These are phyloP conservation scores for Heterobasidion irregulare DNA, from an alignment of 1,284 basidiomycete species.

Conservation along the genomic window DNA sequence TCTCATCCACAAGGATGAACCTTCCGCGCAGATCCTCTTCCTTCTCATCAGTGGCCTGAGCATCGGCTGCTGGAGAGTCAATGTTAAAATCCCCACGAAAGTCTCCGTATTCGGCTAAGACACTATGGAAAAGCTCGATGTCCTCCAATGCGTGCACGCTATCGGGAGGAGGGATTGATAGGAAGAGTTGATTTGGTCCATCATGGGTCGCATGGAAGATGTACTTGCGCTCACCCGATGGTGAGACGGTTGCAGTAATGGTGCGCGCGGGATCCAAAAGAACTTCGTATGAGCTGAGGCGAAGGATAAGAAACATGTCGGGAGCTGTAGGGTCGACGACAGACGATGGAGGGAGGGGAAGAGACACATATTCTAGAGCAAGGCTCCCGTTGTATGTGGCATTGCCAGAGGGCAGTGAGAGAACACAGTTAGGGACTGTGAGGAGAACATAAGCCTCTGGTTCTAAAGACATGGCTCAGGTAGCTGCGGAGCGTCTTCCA, in stretches of 20 bases:
- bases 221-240: slow-evolving; percentile 35
- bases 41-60: slow-evolving; percentile 9
- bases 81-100: slow-evolving; percentile 16
- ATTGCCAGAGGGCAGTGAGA: slow-evolving; percentile 28
- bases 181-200: slow-evolving; percentile 28
- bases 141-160: slow-evolving; percentile 41
- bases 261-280: slow-evolving; percentile 45
- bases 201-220: slow-evolving; percentile 24
- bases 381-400: slow-evolving; percentile 33
- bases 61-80: neutral
- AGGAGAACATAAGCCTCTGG: slow-evolving; percentile 44
- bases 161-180: slow-evolving; percentile 26
- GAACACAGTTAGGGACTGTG: slow-evolving; percentile 31
- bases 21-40: slow-evolving; percentile 52
- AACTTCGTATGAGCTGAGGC: slow-evolving; percentile 50
- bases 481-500: too few relatives aligned
- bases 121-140: slow-evolving; percentile 60
- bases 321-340: slow-evolving; percentile 19
- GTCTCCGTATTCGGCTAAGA: slow-evolving; percentile 61
- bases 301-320: slow-evolving; percentile 53
- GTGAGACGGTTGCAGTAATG: slow-evolving; percentile 27
- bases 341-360: slow-evolving; percentile 22
- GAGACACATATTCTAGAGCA: slow-evolving; percentile 46
- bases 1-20: slow-evolving; percentile 69
- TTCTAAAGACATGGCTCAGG: neutral